Percentiles rank a stretch among this genome's conserved stretches.
phyloP scores from a whole-genome alignment of 2,329 filamentous ascomycete species.

The Microcera coccophila region DNA sequence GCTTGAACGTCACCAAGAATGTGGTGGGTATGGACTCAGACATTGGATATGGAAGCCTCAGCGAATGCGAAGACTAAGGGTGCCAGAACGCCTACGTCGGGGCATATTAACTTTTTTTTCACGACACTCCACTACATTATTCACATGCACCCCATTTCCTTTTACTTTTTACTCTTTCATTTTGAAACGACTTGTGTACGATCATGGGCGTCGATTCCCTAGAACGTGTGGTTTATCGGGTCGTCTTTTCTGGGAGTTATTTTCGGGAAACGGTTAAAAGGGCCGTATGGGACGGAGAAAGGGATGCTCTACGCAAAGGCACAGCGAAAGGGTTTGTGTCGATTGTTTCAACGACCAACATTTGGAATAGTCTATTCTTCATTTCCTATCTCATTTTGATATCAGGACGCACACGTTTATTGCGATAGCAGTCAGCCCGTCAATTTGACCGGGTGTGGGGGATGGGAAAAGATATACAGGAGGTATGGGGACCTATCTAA shows the following conservation, averaged over 20 bases:
- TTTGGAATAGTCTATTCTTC: background rate
- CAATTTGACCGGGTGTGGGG: slow-evolving; percentile 2
- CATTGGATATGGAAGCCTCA: slow-evolving; percentile 57
- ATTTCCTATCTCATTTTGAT: background rate
- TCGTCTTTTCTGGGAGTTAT: slow-evolving; percentile 18
- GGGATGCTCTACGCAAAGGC: slow-evolving; percentile 11
- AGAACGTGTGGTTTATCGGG: slow-evolving; percentile 18
- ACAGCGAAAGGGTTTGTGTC: slow-evolving; percentile 10
- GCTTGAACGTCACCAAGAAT: slow-evolving; percentile 52
- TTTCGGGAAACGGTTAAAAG: slow-evolving; percentile 22
- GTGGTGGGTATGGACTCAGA: slow-evolving; percentile 59
- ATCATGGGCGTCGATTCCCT: slow-evolving; percentile 25
- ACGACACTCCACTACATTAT: slow-evolving; percentile 12
- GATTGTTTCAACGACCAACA: slow-evolving; percentile 16
- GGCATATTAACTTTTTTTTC: background rate
- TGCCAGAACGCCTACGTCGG: slow-evolving; percentile 17
- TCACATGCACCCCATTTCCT: slow-evolving; percentile 2
- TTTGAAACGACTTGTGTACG: slow-evolving; percentile 25
- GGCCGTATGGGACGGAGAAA: slow-evolving; percentile 15
- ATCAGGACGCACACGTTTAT: slow-evolving; percentile 1
- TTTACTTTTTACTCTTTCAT: slow-evolving; percentile 6
- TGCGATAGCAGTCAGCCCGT: slow-evolving; percentile 1
- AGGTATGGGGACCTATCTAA: slow-evolving; percentile 3
- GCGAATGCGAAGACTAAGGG: slow-evolving; percentile 41
- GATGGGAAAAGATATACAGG: slow-evolving; percentile 1